Evolutionary conservation across 2,329 filamentous ascomycete species (phyloP), one percentile per base, ranked within the genome.

Genomic region (Fusarium hainanense): DNA sequence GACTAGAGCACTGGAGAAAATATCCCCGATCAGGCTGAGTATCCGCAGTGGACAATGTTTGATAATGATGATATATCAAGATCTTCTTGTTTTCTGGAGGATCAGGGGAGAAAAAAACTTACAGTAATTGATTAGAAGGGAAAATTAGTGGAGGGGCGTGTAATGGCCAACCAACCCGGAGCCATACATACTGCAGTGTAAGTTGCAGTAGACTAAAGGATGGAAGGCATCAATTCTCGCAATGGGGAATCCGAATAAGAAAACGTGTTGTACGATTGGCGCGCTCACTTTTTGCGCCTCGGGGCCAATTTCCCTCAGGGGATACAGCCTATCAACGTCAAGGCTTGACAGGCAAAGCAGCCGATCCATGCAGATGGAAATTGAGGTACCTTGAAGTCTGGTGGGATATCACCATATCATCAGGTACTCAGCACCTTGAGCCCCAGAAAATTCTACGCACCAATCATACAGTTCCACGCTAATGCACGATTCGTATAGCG

Each of bases 211-310:
- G 28, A 32, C 30, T 16, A 32, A 32, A 32, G 30, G 13, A 51
- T 44, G 28, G 21, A 23, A 34, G 30, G 32, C 20, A 43, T 52
- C 50, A 49, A 47, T 64, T 64, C 52, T 68, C 66, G 58, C 21
- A 59, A 73, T 68, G 54, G 49, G 25, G 57, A 64, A 68, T 50
- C 63, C 68, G 64, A 71, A 73, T 71, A 72, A 72, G 70, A 74
- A 73, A 74, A 68, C 70, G 72, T 74, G 70, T 74, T 73, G 68
- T 74, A 44, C 72, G 57, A 74, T 74, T 74, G 72, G 72, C 51
- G 63, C 62, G 57, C 52, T 54, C 55, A 41, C 43, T 54, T 43
- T 43, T 41, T 43, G 16, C 50, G 18, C 40, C 44, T 58, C 59
- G 13, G 46, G 57, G 56, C 34, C 44, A 73, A 54, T 73, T 52